phyloP scores from a whole-genome alignment of 768 basidiomycete species.

The Porpolomopsis calyptriformis region DNA sequence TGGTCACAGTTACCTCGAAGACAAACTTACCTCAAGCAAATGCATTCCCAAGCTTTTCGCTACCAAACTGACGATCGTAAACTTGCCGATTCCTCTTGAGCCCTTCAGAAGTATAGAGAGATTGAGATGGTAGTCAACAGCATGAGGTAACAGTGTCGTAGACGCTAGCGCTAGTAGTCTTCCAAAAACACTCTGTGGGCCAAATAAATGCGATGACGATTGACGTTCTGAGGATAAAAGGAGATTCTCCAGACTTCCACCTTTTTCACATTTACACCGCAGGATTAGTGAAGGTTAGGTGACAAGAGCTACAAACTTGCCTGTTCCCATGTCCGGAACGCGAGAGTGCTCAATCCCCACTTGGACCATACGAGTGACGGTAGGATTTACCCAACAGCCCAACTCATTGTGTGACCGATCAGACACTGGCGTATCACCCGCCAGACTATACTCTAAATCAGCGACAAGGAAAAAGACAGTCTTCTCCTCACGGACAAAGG shows the following conservation, averaged over 20 bases:
- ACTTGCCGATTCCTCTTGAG: conserved; percentile 72
- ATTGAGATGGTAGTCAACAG: conserved; percentile 50
- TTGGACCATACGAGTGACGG: conserved; percentile 66
- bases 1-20: not conserved
- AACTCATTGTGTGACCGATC: conserved; percentile 55
- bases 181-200: conserved; percentile 27
- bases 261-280: conserved; percentile 12
- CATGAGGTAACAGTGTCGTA: conserved; percentile 46
- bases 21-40: conserved; percentile 52
- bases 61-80: conserved; percentile 45
- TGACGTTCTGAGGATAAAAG: conserved; percentile 15
- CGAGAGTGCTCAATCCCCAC: conserved; percentile 62
- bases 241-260: conserved; percentile 16
- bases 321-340: conserved; percentile 42
- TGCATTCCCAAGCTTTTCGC: conserved; percentile 64
- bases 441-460: conserved; percentile 56
- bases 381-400: conserved; percentile 77
- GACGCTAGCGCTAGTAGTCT: conserved; percentile 48
- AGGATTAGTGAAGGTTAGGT: not conserved
- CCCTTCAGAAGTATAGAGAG: conserved; percentile 74
- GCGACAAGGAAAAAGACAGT: conserved; percentile 72
- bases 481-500: conserved; percentile 27
- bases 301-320: conserved; percentile 26
- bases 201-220: conserved; percentile 19
- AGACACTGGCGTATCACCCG: conserved; percentile 39